phyloP scores from a whole-genome alignment of 345 rosid genomes.

The Syzygium jambos region DNA sequence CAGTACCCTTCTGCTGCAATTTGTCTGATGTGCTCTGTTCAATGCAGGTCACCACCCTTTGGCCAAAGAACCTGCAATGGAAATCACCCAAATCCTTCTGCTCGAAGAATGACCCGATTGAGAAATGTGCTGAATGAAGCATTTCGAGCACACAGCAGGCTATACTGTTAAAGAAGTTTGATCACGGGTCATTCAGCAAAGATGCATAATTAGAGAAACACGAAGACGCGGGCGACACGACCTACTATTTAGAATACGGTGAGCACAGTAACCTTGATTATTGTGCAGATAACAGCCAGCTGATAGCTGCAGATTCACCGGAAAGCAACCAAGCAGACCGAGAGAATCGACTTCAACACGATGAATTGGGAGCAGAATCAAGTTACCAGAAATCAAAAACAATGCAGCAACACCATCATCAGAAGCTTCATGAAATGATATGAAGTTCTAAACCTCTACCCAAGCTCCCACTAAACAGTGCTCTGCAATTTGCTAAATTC shows the following conservation, averaged over 20 bases:
- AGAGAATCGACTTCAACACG: neutral
- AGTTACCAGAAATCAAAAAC: neutral
- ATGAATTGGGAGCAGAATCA: neutral
- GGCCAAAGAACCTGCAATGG: no score
- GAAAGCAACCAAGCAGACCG: conserved; percentile 9
- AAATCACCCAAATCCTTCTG: no score
- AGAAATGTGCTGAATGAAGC: no score
- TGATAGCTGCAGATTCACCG: conserved; percentile 73
- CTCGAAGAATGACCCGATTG: no score
- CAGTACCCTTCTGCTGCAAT: no score
- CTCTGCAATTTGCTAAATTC: neutral
- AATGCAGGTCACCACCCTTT: no score
- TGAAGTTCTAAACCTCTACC: neutral
- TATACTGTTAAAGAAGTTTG: neutral
- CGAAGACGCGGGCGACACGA: neutral
- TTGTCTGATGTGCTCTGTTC: no score
- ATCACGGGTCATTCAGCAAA: neutral
- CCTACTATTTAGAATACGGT: conserved; percentile 75
- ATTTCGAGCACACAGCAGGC: no score
- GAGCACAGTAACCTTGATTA: conserved; percentile 79
- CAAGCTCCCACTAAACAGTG: neutral
- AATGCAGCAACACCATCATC: neutral
- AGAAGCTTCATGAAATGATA: neutral
- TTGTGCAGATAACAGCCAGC: conserved; percentile 82
- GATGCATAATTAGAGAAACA: neutral